phyloP scores from a whole-genome alignment of 2,329 filamentous ascomycete species.

The Curvularia sp. region DNA sequence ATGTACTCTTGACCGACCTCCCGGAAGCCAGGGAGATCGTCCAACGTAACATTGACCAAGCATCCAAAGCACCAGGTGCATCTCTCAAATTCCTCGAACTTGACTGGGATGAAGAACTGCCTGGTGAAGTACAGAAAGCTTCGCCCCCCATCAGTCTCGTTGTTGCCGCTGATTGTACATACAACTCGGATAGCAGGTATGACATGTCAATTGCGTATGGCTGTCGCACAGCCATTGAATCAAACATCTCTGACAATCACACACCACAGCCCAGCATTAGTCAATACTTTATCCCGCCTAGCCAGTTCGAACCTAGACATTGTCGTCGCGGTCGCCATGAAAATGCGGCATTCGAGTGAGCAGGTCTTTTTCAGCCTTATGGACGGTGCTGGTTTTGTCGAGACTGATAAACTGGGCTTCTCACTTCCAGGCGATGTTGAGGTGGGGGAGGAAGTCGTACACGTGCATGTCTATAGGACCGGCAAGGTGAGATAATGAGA shows the following conservation, averaged over 20 bases:
- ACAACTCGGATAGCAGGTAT: conserved; percentile 68
- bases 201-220: neutral
- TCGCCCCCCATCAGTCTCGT: conserved; percentile 61
- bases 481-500: neutral
- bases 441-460: conserved; percentile 35
- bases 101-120: conserved; percentile 68
- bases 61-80: conserved; percentile 54
- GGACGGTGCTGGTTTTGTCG: conserved; percentile 39
- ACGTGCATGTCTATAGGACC: conserved; percentile 33
- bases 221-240: neutral
- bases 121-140: conserved; percentile 28
- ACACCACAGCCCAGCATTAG: conserved; percentile 62
- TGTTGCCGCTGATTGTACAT: conserved; percentile 74
- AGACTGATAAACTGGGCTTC: conserved; percentile 20
- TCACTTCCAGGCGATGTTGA: conserved; percentile 40
- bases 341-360: conserved; percentile 72
- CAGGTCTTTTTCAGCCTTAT: conserved; percentile 68
- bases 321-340: conserved; percentile 67
- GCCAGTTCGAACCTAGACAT: conserved; percentile 58
- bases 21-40: conserved; percentile 69
- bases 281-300: conserved; percentile 63
- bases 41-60: conserved; percentile 60
- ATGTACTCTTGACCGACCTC: conserved; percentile 70
- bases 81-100: conserved; percentile 60
- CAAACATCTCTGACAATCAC: neutral